phyloP scores from a whole-genome alignment of 352 stramenopile species.

The Lagenidium giganteum region DNA sequence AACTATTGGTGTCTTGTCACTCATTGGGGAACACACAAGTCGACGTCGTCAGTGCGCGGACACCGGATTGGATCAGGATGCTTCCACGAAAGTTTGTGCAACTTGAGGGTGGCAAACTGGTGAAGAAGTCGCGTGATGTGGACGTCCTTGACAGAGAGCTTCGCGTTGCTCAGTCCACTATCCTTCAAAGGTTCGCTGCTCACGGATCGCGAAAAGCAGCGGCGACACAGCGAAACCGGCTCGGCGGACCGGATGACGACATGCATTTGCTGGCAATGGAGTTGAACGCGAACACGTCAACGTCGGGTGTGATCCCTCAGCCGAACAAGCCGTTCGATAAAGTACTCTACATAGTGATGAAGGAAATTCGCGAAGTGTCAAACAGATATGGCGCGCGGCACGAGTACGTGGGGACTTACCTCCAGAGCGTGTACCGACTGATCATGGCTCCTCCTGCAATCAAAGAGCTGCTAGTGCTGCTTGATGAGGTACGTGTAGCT shows the following conservation, averaged over 20 bases:
- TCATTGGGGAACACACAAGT: slow-evolving; percentile 67
- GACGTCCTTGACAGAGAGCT: slow-evolving; percentile 68
- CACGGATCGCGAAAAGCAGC: slow-evolving; percentile 63
- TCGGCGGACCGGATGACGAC: slow-evolving; percentile 59
- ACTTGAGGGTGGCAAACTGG: slow-evolving; percentile 48
- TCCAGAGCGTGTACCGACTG: slow-evolving; percentile 73
- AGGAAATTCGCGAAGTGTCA: slow-evolving; percentile 70
- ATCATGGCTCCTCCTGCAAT: slow-evolving; percentile 54
- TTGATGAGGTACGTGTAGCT: slow-evolving; percentile 52
- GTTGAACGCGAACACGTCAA: slow-evolving; percentile 75
- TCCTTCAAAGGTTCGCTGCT: slow-evolving; percentile 51
- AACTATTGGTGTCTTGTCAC: slow-evolving; percentile 72
- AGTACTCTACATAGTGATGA: slow-evolving; percentile 50
- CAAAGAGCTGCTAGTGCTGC: slow-evolving; percentile 69
- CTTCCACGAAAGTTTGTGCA: slow-evolving; percentile 72
- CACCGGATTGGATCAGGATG: slow-evolving; percentile 59
- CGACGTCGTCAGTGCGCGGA: slow-evolving; percentile 38
- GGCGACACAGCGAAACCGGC: slow-evolving; percentile 53
- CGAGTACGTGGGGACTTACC: slow-evolving; percentile 64
- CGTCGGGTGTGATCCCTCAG: slow-evolving; percentile 61
- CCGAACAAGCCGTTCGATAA: slow-evolving; percentile 79
- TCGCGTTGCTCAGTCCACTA: slow-evolving; percentile 51
- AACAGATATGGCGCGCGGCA: slow-evolving; percentile 49
- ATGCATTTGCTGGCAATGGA: slow-evolving; percentile 74
- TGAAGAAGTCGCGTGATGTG: slow-evolving; percentile 26